A percentile compares a stretch with the other conserved stretches of the same genome.
Evolutionary conservation across 495 filamentous ascomycete species (phyloP).

Genomic region (Chlorociboria aeruginascens): DNA sequence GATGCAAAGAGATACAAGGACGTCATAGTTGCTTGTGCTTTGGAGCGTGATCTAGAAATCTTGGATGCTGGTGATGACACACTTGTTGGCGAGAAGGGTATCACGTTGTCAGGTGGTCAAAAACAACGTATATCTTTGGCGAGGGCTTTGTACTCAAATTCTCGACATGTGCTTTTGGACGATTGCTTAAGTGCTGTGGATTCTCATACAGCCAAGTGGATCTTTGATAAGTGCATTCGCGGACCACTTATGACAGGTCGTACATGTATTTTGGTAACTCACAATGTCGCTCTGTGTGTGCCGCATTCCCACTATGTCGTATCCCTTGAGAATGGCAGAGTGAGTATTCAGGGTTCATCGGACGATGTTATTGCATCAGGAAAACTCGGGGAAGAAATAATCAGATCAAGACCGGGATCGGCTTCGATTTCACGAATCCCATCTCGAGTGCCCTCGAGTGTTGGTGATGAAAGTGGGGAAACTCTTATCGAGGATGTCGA

Average conservation of each 20-base stretch:
- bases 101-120: conserved; percentile 91
- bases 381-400: conserved; percentile 71
- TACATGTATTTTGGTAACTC: conserved; percentile 94
- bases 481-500: conserved; percentile 32
- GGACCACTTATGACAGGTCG: conserved; percentile 80
- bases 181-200: conserved; percentile 98
- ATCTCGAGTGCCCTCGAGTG: conserved; percentile 62
- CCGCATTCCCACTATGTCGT: conserved; percentile 71
- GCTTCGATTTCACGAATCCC: conserved; percentile 46
- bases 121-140: conserved; percentile 97
- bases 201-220: conserved; percentile 96
- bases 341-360: conserved; percentile 63
- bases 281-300: conserved; percentile 79
- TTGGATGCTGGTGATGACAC: conserved; percentile 90
- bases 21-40: conserved; percentile 83
- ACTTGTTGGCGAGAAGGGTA: conserved; percentile 92
- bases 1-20: conserved; percentile 77
- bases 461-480: conserved; percentile 38
- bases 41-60: conserved; percentile 86
- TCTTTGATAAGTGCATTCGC: conserved; percentile 84
- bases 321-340: conserved; percentile 74
- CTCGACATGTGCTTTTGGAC: conserved; percentile 80
- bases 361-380: conserved; percentile 72
- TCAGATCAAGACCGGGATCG: conserved; percentile 31
- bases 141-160: conserved; percentile 85